Evolutionary conservation across 306 rosid species (phyloP), one percentile per base, ranked within the genome.

Genomic region (Lathyrus sativus): DNA sequence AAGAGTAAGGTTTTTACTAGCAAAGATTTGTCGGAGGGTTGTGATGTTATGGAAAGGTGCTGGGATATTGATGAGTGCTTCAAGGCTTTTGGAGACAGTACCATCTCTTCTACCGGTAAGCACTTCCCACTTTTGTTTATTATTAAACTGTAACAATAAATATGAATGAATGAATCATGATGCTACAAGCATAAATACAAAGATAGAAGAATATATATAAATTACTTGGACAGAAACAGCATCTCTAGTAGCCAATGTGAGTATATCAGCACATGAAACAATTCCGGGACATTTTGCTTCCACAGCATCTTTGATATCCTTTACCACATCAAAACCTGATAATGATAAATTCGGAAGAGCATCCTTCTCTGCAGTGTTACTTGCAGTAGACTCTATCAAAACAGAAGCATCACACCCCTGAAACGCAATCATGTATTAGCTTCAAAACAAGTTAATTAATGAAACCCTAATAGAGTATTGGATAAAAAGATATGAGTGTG

Each of bases 21-120:
- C 72, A 31, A 85, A 85, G 48, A 0, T 74, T 55, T 64, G 62
- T 65, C 18, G 81, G 67, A 87, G 90, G 11, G 70, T 80, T 7
- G 61, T 38, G 78, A 85, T 66, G 61, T 85, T 85, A 54, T 68
- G 70, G 76, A 15, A 48, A 26, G 93, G 86, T 11, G 80, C 2
- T 15, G 90, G 90, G 51, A 87, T 24, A 53, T 79, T 74, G 55
- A 6, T 10, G 3, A 79, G 51, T 4, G 28, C 82, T 28, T 85
- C 86, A 8, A 1, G 8, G 10, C 2, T 33, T 5, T 0, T 11
- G 4, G 90, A 85, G 13, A 79, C 81, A 13, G 1, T 76, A 11
- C 90, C 93, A 72, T 87, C 93, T 81, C 90, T 81, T 77, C 90
- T 81, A 8, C 93, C 90, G 7, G 88, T 87, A 41, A 79, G 86